Percentiles rank a stretch among this genome's conserved stretches.
phyloP scores from a whole-genome alignment of 2,329 filamentous ascomycete species.

The Ophiostoma tasmaniense region DNA sequence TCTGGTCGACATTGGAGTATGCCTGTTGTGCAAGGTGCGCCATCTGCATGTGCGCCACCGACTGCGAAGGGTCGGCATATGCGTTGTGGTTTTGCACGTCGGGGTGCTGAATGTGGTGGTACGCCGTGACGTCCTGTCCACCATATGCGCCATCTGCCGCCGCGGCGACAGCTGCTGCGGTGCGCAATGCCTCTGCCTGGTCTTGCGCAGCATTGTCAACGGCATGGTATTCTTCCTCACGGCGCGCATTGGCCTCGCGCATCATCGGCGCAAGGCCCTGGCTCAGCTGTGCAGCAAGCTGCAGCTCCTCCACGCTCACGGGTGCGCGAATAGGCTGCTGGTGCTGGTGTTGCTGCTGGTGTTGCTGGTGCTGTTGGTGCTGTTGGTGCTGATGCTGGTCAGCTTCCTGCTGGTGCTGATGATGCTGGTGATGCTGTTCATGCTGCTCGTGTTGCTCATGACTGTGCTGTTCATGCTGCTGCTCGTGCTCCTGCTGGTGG shows the following conservation, averaged over 20 bases:
- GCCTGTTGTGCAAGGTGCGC: constrained; percentile 38
- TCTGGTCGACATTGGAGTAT: constrained; percentile 41
- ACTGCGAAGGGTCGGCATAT: constrained; percentile 20
- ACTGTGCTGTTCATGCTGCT: constrained; percentile 25
- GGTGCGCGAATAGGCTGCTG: constrained; percentile 27
- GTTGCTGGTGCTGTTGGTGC: constrained; percentile 32
- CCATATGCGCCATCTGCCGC: constrained; percentile 8
- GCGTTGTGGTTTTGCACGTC: constrained; percentile 21
- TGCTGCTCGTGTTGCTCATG: constrained; percentile 32
- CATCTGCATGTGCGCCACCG: constrained; percentile 26
- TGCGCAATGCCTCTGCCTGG: constrained; percentile 11
- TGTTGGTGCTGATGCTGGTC: constrained; percentile 24
- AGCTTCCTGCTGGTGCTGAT: constrained; percentile 23
- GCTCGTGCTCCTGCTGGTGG: constrained; percentile 31
- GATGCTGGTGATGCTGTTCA: constrained; percentile 7
- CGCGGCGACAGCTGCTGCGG: constrained; percentile 9
- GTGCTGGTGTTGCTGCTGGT: constrained; percentile 21
- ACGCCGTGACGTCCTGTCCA: constrained; percentile 10
- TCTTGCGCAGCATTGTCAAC: constrained; percentile 15
- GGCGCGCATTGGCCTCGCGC: constrained; percentile 36
- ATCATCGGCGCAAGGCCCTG: constrained; percentile 46
- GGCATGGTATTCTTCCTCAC: constrained; percentile 20
- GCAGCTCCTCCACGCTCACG: constrained; percentile 47
- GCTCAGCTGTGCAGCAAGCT: constrained; percentile 50
- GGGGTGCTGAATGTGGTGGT: constrained; percentile 19